Conservation (phyloP, 1,284 basidiomycete species). For the Xerocomus minutiporus region DNA sequence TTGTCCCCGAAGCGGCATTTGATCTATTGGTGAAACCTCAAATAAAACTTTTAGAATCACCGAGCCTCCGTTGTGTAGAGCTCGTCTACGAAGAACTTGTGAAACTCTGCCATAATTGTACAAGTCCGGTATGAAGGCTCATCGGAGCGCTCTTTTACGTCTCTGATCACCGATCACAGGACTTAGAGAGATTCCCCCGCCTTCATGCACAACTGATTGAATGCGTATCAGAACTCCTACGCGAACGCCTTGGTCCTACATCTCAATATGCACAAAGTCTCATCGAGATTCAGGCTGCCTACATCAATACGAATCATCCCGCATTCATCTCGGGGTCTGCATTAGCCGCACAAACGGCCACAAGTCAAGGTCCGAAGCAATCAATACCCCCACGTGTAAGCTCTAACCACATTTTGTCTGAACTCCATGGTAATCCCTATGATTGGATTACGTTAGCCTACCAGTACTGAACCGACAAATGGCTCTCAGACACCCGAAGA, state of each 20-base stretch:
- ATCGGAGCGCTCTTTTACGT: neutral
- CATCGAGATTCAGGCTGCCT: slow-evolving; percentile 96
- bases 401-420: slow-evolving; percentile 14
- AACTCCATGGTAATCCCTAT: slow-evolving; percentile 9
- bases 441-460: slow-evolving; percentile 39
- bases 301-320: slow-evolving; percentile 99
- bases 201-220: slow-evolving; percentile 94
- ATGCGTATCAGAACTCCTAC: slow-evolving; percentile 92
- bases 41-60: slow-evolving; percentile 93
- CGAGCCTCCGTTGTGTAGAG: slow-evolving; percentile 93
- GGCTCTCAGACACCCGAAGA: slow-evolving; percentile 49
- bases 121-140: slow-evolving; percentile 61
- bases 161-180: slow-evolving; percentile 45
- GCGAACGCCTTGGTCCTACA: slow-evolving; percentile 94
- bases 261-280: slow-evolving; percentile 94
- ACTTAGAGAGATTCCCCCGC: slow-evolving; percentile 94
- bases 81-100: slow-evolving; percentile 98
- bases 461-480: slow-evolving; percentile 54
- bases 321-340: slow-evolving; percentile 75
- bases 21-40: slow-evolving; percentile 98
- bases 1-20: slow-evolving; percentile 97
- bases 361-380: slow-evolving; percentile 41
- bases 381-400: slow-evolving; percentile 50
- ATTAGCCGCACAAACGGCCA: slow-evolving; percentile 48
- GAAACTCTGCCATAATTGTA: slow-evolving; percentile 99